Base-by-base conservation (phyloP, 1,284 basidiomycete species). In the Cryptococcus depauperatus region DNA sequence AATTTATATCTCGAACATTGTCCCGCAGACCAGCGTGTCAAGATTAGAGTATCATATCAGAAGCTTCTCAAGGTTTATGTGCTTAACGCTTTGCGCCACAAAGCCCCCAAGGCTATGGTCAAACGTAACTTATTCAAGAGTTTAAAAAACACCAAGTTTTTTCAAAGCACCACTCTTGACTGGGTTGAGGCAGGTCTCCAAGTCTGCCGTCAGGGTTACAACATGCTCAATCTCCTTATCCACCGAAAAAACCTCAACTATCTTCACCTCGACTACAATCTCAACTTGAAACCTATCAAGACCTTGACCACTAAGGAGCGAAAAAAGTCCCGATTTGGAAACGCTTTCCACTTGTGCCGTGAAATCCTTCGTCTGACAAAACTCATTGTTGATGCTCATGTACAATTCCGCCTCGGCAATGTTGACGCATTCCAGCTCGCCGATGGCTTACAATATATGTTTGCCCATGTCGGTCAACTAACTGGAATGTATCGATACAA, bases 231-330 rank as follows among this genome's bases (percentile, higher is more conserved):
- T 71, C 76, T 99, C 27, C 77, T 98, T 50, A 98, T 99, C 59
- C 95, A 98, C 74, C 91, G 95, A 70, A 99, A 98, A 85, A 97
- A 97, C 69, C 73, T 98, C 69, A 97, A 97, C 69, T 96, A 96
- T 69, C 67, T 75, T 11, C 74, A 75, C 57, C 66, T 75, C 49
- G 73, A 75, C 56, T 75, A 74, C 69, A 75, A 75, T 62, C 58
- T 69, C 46, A 71, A 69, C 55, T 53, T 70, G 50, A 96, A 97
- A 74, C 93, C 93, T 10, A 92, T 97, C 68, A 98, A 98, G 77
- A 99, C 95, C 1, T 76, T 99, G 39, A 98, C 95, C 5, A 99
- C 95, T 16, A 99, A 99, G 73, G 95, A 99, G 74, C 85, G 95
- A 46, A 98, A 99, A 75, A 98, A 98, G 77, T 97, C 92, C 41